Percentiles rank a stretch among this genome's conserved stretches.
Conservation (phyloP, 1,139 yeast species). For the Pneumocystis sp. region DNA sequence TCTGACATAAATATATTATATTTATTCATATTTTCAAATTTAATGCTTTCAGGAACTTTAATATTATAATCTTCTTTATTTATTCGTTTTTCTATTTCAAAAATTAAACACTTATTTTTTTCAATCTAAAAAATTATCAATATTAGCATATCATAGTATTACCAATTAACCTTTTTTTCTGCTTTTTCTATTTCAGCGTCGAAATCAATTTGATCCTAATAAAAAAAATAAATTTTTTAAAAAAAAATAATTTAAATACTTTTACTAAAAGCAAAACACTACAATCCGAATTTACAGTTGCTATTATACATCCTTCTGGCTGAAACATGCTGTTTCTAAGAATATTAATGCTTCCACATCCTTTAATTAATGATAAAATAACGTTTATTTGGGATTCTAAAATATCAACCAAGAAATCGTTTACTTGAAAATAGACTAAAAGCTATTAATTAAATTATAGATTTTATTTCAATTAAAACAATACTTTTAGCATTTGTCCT, state of each 20-base stretch:
- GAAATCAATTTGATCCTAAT: conserved; percentile 74
- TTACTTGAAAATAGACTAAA: conserved; percentile 59
- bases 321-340: conserved; percentile 22
- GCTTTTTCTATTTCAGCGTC: conserved; percentile 83
- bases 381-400: conserved; percentile 63
- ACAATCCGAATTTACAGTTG: conserved; percentile 63
- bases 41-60: conserved; percentile 72
- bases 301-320: conserved; percentile 84
- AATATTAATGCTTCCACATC: conserved; percentile 35
- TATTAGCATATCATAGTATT: background rate
- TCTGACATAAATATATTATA: conserved; percentile 67
- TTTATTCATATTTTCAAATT: conserved; percentile 57
- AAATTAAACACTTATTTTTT: conserved; percentile 37
- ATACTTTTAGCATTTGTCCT: conserved; percentile 49
- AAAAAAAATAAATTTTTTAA: background rate
- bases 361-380: conserved; percentile 73
- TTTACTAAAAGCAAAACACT: conserved; percentile 77
- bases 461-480: background rate
- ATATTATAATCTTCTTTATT: conserved; percentile 65
- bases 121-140: conserved; percentile 39
- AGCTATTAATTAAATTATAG: background rate
- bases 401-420: conserved; percentile 35
- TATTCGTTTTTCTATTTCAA: conserved; percentile 44
- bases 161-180: conserved; percentile 21
- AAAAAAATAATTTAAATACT: background rate